These are phyloP conservation scores for Amesomyces nigricolor DNA, from an alignment of 2,329 filamentous ascomycete genomes.

Conservation along the genomic window DNA sequence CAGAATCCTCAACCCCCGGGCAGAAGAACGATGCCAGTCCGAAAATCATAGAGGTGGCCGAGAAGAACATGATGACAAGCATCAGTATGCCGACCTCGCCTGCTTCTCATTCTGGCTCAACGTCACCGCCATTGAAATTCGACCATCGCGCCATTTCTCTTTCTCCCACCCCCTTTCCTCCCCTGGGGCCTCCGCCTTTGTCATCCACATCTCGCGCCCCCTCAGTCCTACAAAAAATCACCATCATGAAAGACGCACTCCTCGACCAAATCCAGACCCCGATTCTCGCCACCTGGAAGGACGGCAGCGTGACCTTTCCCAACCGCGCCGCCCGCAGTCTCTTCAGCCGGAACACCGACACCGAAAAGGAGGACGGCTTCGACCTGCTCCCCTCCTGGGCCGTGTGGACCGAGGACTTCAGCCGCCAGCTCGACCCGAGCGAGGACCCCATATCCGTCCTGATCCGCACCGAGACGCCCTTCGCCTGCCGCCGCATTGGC, in stretches of 20 bases:
- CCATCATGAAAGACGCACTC: conserved; percentile 69
- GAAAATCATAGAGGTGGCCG: too few relatives aligned
- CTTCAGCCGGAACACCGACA: conserved; percentile 40
- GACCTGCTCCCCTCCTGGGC: conserved; percentile 57
- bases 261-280: conserved; percentile 70
- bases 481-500: conserved; percentile 56
- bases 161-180: conserved; percentile 57
- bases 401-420: conserved; percentile 63
- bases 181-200: conserved; percentile 58
- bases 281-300: conserved; percentile 75
- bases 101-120: not conserved
- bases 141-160: conserved; percentile 40
- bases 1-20: conserved; percentile 27
- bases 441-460: conserved; percentile 65
- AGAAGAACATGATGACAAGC: not conserved
- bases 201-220: conserved; percentile 51
- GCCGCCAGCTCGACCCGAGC: conserved; percentile 46
- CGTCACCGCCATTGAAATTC: conserved; percentile 24
- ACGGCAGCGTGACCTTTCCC: conserved; percentile 66
- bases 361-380: conserved; percentile 41
- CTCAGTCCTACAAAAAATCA: conserved; percentile 66
- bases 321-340: conserved; percentile 57
- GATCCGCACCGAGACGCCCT: conserved; percentile 54
- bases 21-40: conserved; percentile 21
- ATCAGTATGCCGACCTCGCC: not conserved